Conservation (phyloP, 176 grass and related monocot genomes). For the Carex myosuroides region DNA sequence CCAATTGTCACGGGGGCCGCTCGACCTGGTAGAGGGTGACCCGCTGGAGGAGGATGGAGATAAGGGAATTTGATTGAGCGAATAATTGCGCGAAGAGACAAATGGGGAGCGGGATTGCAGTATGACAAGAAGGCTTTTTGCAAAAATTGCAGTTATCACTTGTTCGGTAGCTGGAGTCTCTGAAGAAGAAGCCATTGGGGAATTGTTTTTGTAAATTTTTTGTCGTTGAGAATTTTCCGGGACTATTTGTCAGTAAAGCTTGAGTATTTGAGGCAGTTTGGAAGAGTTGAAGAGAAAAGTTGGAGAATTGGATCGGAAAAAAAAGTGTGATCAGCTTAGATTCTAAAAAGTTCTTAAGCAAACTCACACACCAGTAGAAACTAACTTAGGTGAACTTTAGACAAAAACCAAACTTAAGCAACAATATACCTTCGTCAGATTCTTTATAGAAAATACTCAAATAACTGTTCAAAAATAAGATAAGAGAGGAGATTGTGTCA, state of each 20-base stretch:
- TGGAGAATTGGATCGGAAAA: neutral
- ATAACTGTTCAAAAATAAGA: neutral
- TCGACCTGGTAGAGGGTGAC: constrained; percentile 38
- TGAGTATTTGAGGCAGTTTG: neutral
- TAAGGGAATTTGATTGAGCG: neutral
- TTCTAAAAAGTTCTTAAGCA: constrained; percentile 1
- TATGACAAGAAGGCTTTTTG: constrained; percentile 92
- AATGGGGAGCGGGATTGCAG: constrained; percentile 86
- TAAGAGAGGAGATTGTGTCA: neutral
- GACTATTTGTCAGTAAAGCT: neutral
- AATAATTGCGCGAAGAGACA: constrained; percentile 68
- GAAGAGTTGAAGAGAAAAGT: neutral
- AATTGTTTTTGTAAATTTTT: neutral
- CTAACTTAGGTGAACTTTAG: neutral
- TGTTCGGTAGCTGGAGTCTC: constrained; percentile 85
- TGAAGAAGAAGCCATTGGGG: constrained; percentile 24
- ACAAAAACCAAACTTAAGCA: neutral
- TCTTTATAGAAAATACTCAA: constrained; percentile 5
- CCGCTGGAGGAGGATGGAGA: constrained; percentile 36
- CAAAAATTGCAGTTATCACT: constrained; percentile 89
- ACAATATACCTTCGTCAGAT: neutral
- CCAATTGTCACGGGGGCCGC: constrained; percentile 59
- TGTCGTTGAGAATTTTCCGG: neutral
- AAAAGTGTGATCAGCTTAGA: constrained; percentile 27
- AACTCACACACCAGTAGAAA: constrained; percentile 11